Base-by-base conservation (phyloP, 1,284 basidiomycete species). In the Fomitiporia mediterranea region DNA sequence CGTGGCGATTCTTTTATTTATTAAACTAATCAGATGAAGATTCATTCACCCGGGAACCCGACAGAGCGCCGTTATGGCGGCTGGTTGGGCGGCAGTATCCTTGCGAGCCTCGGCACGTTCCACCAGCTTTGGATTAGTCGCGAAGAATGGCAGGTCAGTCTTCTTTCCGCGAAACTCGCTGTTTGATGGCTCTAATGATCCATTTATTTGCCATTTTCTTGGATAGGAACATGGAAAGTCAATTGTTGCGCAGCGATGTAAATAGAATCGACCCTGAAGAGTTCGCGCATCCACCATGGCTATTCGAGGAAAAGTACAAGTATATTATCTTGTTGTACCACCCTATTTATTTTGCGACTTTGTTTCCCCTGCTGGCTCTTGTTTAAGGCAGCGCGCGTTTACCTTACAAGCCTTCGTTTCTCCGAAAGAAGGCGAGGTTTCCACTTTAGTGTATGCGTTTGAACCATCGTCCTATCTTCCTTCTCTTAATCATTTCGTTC, bases 121-220 rank as follows among this genome's bases (percentile, higher is more conserved):
- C 94, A 98, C 70, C 94, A 98, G 66, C 73, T 95, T 37, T 95
- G 93, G 93, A 91, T 95, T 66, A 93, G 90, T 67, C 84, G 79
- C 66, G 91, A 94, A 69, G 93, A 96, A 67, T 95, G 91, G 86
- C 82, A 90, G 79, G 91, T 88, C 58, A 37, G 81, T 72, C 21
- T 34, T 49, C 15, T 30, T 27, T 42, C 39, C 56, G 47, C n/a
- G n/a, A n/a, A 21, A 25, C 32, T 39, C 15, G 19, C 39, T 42
- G n/a, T 15, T 34, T 44, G 35, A 52, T 17, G 23, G 30, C 15
- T 37, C 13, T 43, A 19, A 8, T 49, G 19, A 11, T 37, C 8
- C 19, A 13, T 27, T 47, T 37, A 35, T 28, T 23, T 55, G 1
- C 44, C 7, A 42, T 35, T 34, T n/a, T 27, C 11, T 17, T 42